Percentiles rank a stretch among this genome's conserved stretches.
These are phyloP conservation scores for Boletus chippewaensis DNA, from an alignment of 1,284 basidiomycete species.

Conservation along the genomic window DNA sequence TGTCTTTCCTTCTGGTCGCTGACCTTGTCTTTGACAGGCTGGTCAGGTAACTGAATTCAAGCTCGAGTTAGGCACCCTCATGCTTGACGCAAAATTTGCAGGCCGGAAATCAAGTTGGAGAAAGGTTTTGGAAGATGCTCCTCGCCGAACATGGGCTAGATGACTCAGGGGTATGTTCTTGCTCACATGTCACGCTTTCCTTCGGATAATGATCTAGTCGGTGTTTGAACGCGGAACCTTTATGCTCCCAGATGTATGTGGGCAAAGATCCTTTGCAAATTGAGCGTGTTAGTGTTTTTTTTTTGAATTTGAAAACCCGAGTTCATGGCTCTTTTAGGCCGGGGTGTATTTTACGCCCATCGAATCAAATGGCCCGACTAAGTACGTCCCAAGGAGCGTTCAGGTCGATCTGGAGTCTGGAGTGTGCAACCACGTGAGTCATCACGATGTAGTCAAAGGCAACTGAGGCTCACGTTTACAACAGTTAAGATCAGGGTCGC, in stretches of 20 bases:
- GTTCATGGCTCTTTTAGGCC: slow-evolving; percentile 38
- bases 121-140: slow-evolving; percentile 72
- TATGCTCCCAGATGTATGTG: slow-evolving; percentile 37
- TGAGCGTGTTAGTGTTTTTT: slow-evolving; percentile 34
- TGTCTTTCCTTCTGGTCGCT: neutral
- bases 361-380: slow-evolving; percentile 40
- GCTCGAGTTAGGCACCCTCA: slow-evolving; percentile 10
- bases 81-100: slow-evolving; percentile 27
- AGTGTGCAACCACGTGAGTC: slow-evolving; percentile 71
- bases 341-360: slow-evolving; percentile 72
- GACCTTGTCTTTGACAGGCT: slow-evolving; percentile 34
- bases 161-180: slow-evolving; percentile 51
- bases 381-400: slow-evolving; percentile 91
- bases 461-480: slow-evolving; percentile 1
- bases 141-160: slow-evolving; percentile 78
- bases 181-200: slow-evolving; percentile 1
- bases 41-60: slow-evolving; percentile 46
- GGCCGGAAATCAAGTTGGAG: slow-evolving; percentile 74
- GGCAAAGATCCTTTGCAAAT: slow-evolving; percentile 45
- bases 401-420: slow-evolving; percentile 91
- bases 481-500: slow-evolving; percentile 60
- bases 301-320: neutral
- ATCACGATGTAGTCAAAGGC: neutral
- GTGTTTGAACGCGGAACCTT: slow-evolving; percentile 9
- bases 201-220: slow-evolving; percentile 26